A percentile compares a stretch with the other conserved stretches of the same genome.
Conservation (phyloP, 805 yeast species). For the Kodamaea restingae region DNA sequence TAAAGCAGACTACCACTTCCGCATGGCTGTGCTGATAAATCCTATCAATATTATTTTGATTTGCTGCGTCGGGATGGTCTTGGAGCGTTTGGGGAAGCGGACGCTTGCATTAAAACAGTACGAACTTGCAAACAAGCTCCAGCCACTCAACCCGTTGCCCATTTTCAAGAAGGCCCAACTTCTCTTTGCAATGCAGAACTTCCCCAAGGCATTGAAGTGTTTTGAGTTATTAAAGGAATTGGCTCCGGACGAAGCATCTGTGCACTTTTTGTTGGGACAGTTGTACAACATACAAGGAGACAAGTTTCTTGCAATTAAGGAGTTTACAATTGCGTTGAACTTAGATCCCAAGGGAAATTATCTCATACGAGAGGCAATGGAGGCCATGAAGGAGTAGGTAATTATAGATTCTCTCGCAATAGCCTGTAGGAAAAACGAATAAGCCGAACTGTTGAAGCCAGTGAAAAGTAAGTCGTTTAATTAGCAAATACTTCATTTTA, state of each 20-base stretch:
- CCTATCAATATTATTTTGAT: conserved; percentile 86
- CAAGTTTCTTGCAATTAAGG: conserved; percentile 73
- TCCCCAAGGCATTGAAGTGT: conserved; percentile 65
- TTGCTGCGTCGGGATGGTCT: conserved; percentile 91
- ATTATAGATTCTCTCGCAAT: neutral
- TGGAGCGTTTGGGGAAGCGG: conserved; percentile 68
- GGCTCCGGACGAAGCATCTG: conserved; percentile 94
- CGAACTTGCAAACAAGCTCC: conserved; percentile 75
- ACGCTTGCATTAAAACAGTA: conserved; percentile 77
- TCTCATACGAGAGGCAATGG: conserved; percentile 80
- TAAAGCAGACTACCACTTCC: conserved; percentile 80
- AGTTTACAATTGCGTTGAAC: conserved; percentile 83
- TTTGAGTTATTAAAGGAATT: conserved; percentile 67
- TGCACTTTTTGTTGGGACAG: conserved; percentile 85
- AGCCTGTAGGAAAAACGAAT: neutral
- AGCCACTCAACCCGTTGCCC: conserved; percentile 82
- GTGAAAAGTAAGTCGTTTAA: too few relatives aligned
- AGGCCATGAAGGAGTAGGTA: conserved; percentile 35
- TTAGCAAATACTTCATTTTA: too few relatives aligned
- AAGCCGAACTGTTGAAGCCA: too few relatives aligned
- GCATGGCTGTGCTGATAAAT: conserved; percentile 82
- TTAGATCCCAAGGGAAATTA: conserved; percentile 91
- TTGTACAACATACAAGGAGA: conserved; percentile 73
- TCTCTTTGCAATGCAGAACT: conserved; percentile 65
- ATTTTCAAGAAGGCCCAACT: conserved; percentile 85